phyloP scores from a whole-genome alignment of 805 yeast species.

The Barnettozyma botsteinii region DNA sequence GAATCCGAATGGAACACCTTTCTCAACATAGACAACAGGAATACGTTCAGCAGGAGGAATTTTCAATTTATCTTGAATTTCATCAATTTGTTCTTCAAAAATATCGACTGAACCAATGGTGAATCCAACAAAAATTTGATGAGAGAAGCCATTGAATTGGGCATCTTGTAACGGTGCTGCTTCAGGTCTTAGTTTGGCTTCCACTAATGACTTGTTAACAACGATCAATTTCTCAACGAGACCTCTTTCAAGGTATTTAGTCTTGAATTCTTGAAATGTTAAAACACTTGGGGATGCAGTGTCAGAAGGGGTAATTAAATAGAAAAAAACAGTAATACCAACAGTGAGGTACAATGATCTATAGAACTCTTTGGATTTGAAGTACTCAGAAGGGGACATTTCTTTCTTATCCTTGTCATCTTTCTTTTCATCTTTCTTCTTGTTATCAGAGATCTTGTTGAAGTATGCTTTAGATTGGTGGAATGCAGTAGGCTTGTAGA shows the following conservation, averaged over 20 bases:
- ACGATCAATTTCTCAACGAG: constrained; percentile 69
- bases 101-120: constrained; percentile 84
- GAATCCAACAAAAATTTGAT: constrained; percentile 46
- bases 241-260: constrained; percentile 68
- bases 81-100: constrained; percentile 78
- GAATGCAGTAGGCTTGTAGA: constrained; percentile 7
- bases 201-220: constrained; percentile 71
- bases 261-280: constrained; percentile 88
- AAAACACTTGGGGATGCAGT: constrained; percentile 30
- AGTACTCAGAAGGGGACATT: constrained; percentile 30
- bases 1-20: constrained; percentile 57
- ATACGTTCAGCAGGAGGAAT: constrained; percentile 66
- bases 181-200: constrained; percentile 30
- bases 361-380: constrained; percentile 38
- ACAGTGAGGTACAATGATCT: constrained; percentile 34
- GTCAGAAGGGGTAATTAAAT: constrained; percentile 28
- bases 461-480: constrained; percentile 6
- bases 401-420: constrained; percentile 21
- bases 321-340: constrained; percentile 34
- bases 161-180: constrained; percentile 57
- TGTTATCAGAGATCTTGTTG: constrained; percentile 8
- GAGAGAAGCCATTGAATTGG: constrained; percentile 33
- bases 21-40: constrained; percentile 71
- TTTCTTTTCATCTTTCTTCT: constrained; percentile 18
- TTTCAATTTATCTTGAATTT: constrained; percentile 61